These are phyloP conservation scores for Colletotrichum nymphaeae DNA, from an alignment of 2,329 filamentous ascomycete genomes.

Conservation along the genomic window DNA sequence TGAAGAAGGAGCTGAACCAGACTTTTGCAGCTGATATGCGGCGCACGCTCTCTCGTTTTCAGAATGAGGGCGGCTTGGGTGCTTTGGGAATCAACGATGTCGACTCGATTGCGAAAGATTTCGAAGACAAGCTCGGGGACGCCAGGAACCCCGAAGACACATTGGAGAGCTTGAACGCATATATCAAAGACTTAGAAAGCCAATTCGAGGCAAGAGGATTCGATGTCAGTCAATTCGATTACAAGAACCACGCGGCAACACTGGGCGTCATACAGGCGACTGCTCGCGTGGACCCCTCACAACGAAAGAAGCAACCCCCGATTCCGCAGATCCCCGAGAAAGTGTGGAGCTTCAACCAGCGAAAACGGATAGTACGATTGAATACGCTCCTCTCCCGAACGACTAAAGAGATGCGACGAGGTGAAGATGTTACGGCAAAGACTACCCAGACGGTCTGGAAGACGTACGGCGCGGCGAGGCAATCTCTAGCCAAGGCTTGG, in stretches of 20 bases:
- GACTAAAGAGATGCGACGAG: slow-evolving; percentile 43
- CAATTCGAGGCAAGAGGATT: slow-evolving; percentile 33
- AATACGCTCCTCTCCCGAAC: slow-evolving; percentile 46
- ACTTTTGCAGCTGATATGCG: slow-evolving; percentile 39
- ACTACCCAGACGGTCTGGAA: slow-evolving; percentile 58
- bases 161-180: slow-evolving; percentile 47
- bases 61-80: slow-evolving; percentile 26
- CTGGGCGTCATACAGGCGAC: slow-evolving; percentile 25
- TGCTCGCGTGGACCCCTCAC: slow-evolving; percentile 38
- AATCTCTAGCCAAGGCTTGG: slow-evolving; percentile 57
- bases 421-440: slow-evolving; percentile 41
- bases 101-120: slow-evolving; percentile 52
- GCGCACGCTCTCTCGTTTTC: slow-evolving; percentile 44
- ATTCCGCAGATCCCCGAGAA: slow-evolving; percentile 50
- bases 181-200: slow-evolving; percentile 47
- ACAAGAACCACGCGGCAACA: slow-evolving; percentile 31
- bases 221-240: slow-evolving; percentile 25
- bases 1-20: slow-evolving; percentile 43
- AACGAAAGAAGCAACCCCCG: slow-evolving; percentile 19
- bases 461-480: slow-evolving; percentile 59
- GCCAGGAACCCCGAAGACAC: slow-evolving; percentile 48
- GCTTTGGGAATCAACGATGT: slow-evolving; percentile 58
- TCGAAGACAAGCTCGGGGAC: slow-evolving; percentile 28
- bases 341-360: slow-evolving; percentile 50
- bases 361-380: slow-evolving; percentile 50